Conservation (phyloP, 1,284 basidiomycete species). For the Heterobasidion irregulare region DNA sequence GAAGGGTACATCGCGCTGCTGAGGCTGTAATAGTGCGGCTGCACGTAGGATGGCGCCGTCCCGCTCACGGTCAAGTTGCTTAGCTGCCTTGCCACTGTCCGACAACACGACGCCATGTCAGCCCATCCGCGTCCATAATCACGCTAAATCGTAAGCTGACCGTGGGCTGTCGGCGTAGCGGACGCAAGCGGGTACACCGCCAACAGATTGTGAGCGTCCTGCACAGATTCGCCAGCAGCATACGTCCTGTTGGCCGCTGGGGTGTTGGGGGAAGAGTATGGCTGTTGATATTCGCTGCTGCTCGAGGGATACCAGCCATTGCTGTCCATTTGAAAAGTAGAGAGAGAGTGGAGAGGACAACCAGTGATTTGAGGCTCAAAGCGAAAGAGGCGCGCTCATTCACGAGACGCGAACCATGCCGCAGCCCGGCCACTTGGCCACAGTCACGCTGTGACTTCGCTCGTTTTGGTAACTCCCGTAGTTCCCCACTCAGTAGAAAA, state of each 20-base stretch:
- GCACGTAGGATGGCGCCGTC: conserved; percentile 50
- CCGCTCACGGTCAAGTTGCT: conserved; percentile 46
- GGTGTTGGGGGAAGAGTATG: not conserved
- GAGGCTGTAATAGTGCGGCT: conserved; percentile 43
- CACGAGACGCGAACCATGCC: not conserved
- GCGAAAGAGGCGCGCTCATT: not conserved
- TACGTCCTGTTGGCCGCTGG: no score
- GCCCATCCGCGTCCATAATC: conserved; percentile 2
- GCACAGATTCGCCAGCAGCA: conserved; percentile 12
- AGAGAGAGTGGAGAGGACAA: not conserved
- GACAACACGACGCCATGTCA: not conserved
- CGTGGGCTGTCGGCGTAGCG: conserved; percentile 60
- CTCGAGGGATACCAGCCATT: conserved; percentile 4
- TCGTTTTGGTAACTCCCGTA: no score
- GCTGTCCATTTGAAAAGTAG: not conserved
- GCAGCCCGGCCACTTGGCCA: not conserved
- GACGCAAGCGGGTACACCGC: conserved; percentile 62
- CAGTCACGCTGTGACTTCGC: not conserved
- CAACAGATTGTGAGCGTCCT: conserved; percentile 54
- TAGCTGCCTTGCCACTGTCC: conserved; percentile 54
- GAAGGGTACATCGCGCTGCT: conserved; percentile 25
- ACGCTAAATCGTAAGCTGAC: conserved; percentile 25
- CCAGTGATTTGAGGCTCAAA: not conserved
- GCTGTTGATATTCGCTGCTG: not conserved
- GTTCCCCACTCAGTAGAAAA: no score